These are phyloP conservation scores for Thermomyces lanuginosus DNA, from an alignment of 2,329 filamentous ascomycete species.

Conservation along the genomic window DNA sequence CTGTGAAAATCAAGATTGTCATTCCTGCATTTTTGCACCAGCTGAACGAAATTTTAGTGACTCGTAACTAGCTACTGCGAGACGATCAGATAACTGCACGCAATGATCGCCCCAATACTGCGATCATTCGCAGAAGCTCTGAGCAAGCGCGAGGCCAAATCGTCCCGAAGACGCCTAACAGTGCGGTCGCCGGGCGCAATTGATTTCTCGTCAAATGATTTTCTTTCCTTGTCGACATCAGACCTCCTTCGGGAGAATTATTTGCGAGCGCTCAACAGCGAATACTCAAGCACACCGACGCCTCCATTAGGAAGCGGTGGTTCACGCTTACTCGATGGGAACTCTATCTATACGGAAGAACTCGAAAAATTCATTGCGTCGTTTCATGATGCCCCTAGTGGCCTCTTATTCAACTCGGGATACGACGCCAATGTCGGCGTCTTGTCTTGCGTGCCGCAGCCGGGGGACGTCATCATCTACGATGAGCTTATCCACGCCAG, in stretches of 20 bases:
- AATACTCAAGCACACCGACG: background rate
- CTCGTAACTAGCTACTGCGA: too few relatives aligned
- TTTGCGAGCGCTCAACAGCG: slow-evolving; percentile 3
- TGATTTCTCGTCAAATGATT: slow-evolving; percentile 53
- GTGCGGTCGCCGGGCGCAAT: slow-evolving; percentile 24
- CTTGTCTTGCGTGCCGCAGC: slow-evolving; percentile 43
- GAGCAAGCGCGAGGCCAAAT: slow-evolving; percentile 25
- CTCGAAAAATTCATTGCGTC: slow-evolving; percentile 41
- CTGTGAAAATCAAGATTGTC: too few relatives aligned
- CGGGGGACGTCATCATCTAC: slow-evolving; percentile 48
- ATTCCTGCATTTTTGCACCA: too few relatives aligned
- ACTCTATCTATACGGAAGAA: slow-evolving; percentile 43
- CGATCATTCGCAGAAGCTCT: slow-evolving; percentile 18
- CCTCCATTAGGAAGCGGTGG: slow-evolving; percentile 5
- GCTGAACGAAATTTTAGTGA: too few relatives aligned
- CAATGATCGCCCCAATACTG: slow-evolving; percentile 12
- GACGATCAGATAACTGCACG: too few relatives aligned
- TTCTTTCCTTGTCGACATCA: slow-evolving; percentile 38
- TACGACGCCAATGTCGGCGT: slow-evolving; percentile 52
- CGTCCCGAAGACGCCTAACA: slow-evolving; percentile 33
- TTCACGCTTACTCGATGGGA: slow-evolving; percentile 47
- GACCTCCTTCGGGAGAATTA: slow-evolving; percentile 3
- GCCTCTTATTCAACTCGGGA: slow-evolving; percentile 47
- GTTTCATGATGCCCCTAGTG: slow-evolving; percentile 44
- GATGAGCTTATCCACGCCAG: slow-evolving; percentile 67